Evolutionary conservation across 768 basidiomycete genomes (phyloP), one percentile per base, ranked within the genome.

Genomic region (Leucocoprinus birnbaumii): DNA sequence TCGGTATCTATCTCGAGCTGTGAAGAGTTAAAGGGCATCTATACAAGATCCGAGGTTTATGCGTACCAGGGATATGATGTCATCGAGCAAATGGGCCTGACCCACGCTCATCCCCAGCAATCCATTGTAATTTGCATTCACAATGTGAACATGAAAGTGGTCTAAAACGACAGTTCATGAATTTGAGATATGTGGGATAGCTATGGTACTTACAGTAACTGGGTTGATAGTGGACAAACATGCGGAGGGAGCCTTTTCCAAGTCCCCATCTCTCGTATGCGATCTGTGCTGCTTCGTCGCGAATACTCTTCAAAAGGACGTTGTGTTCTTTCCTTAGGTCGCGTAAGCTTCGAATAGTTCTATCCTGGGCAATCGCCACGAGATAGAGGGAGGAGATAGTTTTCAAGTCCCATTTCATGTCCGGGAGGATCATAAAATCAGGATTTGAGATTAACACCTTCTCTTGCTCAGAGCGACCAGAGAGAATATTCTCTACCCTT

Each of bases 181-280:
- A 22, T 16, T 1, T 45, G 9, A 16, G 2, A 11, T 22, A 22
- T 21, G 11, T 2, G 4, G 19, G 27, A 34, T 21, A 35, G 7
- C 9, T 38, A 14, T 11, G 16, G 38, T 6, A 77, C 90, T 59
- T 55, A 95, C 95, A 98, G 65, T 98, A 98, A 35, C 86, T 90
- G 0, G 96, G 96, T 65, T 97, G 95, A 66, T 99, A 99, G 66
- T 99, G 97, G 13, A 98, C 71, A 62, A 85, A 94, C 74, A 95
- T 75, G 61, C 94, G 73, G 56, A 97, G 64, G 9, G 83, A 77
- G 2, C 85, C 87, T 14, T 65, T 61, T 3, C 69, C 72, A 1
- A 96, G 71, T 0, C 82, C 85, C 82, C 89, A 99, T 61, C 79
- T 80, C 43, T 80, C 77, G 48, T 73, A 62, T 0, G 82, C 87